Conservation (phyloP, 2,329 filamentous ascomycete genomes). For the Penicillium sp. region DNA sequence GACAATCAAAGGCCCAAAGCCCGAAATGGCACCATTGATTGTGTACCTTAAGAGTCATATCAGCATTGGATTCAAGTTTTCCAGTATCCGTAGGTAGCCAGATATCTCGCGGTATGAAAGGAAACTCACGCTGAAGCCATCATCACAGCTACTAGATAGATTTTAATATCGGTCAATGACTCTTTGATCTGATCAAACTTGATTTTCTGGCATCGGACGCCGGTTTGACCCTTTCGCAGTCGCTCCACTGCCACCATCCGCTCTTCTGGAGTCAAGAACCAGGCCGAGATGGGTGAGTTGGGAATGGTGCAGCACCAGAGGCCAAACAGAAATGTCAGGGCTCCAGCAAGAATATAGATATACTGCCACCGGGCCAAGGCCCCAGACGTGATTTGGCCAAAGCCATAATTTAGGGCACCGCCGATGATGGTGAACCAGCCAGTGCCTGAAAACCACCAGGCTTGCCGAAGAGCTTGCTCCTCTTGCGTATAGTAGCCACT, state of each 20-base stretch:
- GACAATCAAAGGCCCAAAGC: constrained; percentile 73
- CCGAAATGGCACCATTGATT: constrained; percentile 71
- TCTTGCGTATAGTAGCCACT: constrained; percentile 66
- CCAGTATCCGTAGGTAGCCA: background rate
- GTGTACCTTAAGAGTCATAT: constrained; percentile 57
- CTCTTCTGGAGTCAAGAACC: constrained; percentile 69
- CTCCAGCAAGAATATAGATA: constrained; percentile 68
- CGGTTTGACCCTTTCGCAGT: constrained; percentile 64
- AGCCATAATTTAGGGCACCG: constrained; percentile 67
- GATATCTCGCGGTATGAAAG: background rate
- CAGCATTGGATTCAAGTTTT: background rate
- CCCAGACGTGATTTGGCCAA: constrained; percentile 63
- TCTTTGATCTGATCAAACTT: constrained; percentile 64
- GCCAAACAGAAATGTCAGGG: constrained; percentile 66
- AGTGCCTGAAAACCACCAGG: constrained; percentile 66
- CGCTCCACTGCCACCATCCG: constrained; percentile 67
- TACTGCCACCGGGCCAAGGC: constrained; percentile 68
- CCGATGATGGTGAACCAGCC: constrained; percentile 66
- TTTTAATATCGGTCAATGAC: constrained; percentile 61
- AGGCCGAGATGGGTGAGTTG: constrained; percentile 67
- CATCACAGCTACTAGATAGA: constrained; percentile 67
- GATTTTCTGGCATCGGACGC: constrained; percentile 63
- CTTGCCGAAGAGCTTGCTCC: constrained; percentile 67
- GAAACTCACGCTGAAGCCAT: constrained; percentile 63
- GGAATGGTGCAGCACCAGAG: constrained; percentile 68